Base-by-base conservation (phyloP, 768 basidiomycete genomes). In the Lactifluus piperatus region DNA sequence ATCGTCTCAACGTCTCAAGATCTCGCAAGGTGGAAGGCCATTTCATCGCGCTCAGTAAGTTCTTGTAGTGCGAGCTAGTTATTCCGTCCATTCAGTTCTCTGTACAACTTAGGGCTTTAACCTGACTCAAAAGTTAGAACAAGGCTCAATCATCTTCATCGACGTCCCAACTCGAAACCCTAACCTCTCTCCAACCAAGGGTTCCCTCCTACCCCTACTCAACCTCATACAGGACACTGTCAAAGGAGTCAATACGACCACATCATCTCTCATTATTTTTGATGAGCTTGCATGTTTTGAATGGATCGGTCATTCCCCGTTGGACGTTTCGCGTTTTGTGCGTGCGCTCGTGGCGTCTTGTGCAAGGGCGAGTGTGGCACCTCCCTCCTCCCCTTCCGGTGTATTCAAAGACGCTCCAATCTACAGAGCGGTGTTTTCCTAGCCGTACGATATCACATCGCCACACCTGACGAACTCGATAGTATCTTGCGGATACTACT, bases 11-110 rank as follows among this genome's bases (percentile, higher is more conserved):
- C 82, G 8, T 82, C 81, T 0, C 80, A 82, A 57, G 76, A 77
- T 47, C 65, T 84, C 0, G 68, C 77, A 46, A 76, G 79, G 54
- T 88, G 88, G 84, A 82, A 79, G 67, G 73, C 81, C 2, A 73
- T 89, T 16, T 78, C 81, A 11, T 74, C 80, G 27, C 85, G 82
- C 74, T 79, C 80, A 43, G 88, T 89, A 60, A 50, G 82, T 75
- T 4, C 18, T n/a, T 48, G 5, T 16, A 57, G 5, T 48, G 47
- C 18, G 24, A 52, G 47, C 18, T 29, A 52, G 13, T 36, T 27
- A 18, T 24, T 29, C 45, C 16, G 16, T 45, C 5, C 20, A 26
- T 14, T 48, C 6, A 4, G 16, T 36, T 22, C 26, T 36, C n/a
- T 4, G n/a, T 32, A 29, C 20, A 14, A 44, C 7, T 14, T 51